Percentiles rank a stretch among this genome's conserved stretches.
These are phyloP conservation scores for Magnaporthales sp. DNA, from an alignment of 2,329 filamentous ascomycete genomes.

Conservation along the genomic window DNA sequence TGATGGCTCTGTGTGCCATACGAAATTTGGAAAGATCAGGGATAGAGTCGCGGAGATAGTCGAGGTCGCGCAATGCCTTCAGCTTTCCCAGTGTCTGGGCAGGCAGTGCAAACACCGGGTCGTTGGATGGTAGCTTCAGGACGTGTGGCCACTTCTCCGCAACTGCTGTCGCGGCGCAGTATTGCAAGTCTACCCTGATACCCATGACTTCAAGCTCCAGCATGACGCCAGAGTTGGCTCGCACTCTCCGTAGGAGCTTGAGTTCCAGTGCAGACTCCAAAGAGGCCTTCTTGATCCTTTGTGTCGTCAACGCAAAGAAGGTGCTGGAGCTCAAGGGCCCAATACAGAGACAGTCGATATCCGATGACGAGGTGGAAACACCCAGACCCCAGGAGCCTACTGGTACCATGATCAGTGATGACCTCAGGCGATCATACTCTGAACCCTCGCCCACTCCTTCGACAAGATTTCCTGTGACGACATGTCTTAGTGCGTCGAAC, in stretches of 20 bases:
- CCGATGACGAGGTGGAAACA: constrained; percentile 51
- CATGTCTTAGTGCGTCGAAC: constrained; percentile 11
- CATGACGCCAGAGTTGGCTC: constrained; percentile 52
- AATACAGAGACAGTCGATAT: constrained; percentile 59
- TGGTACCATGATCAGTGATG: constrained; percentile 43
- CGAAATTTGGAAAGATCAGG: constrained; percentile 51
- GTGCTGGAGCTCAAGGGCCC: constrained; percentile 50
- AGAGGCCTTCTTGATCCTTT: constrained; percentile 41
- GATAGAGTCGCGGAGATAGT: constrained; percentile 50
- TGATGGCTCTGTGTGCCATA: constrained; percentile 49
- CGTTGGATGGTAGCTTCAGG: constrained; percentile 36
- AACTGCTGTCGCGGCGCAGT: constrained; percentile 50
- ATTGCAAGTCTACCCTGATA: constrained; percentile 56
- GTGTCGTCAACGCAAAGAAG: constrained; percentile 51
- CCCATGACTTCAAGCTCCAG: constrained; percentile 51
- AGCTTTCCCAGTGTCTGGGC: constrained; percentile 50
- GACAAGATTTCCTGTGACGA: not conserved
- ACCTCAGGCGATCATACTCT: constrained; percentile 14
- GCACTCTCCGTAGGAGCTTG: constrained; percentile 46
- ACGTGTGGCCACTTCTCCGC: constrained; percentile 42
- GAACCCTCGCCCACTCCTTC: not conserved
- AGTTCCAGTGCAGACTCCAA: constrained; percentile 23
- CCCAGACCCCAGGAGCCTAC: constrained; percentile 60
- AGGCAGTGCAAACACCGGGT: constrained; percentile 47
- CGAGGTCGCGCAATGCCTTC: constrained; percentile 54